phyloP scores from a whole-genome alignment of 139 green algal species.

The Pseudopediastrum boryanum region DNA sequence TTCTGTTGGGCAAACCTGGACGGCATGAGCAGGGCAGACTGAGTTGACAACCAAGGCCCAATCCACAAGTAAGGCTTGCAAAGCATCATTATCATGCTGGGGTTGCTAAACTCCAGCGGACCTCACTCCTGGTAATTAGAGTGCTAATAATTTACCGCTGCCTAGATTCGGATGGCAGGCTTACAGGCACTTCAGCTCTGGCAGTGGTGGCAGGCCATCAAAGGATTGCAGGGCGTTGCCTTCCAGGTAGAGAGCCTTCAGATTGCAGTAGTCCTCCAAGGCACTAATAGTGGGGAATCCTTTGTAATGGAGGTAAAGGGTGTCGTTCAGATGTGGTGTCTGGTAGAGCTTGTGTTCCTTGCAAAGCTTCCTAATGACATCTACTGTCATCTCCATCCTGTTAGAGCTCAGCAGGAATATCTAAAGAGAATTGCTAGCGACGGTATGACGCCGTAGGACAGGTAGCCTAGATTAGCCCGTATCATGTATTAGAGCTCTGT shows the following conservation, averaged over 20 bases:
- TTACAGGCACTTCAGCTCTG: conserved; percentile 84
- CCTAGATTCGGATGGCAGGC: no score
- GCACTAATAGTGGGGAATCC: conserved; percentile 75
- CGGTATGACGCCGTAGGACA: no score
- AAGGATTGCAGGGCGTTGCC: conserved; percentile 83
- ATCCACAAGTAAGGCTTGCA: no score
- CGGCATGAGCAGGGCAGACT: not conserved
- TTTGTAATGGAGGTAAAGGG: conserved; percentile 85
- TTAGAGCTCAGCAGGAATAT: no score
- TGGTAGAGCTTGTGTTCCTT: conserved; percentile 78
- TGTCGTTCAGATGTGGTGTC: conserved; percentile 87
- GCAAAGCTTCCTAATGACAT: conserved; percentile 66
- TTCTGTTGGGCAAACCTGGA: conserved; percentile 90
- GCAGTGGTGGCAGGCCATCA: conserved; percentile 73
- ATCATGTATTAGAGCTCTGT: no score
- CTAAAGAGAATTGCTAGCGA: no score
- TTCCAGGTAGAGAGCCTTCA: conserved; percentile 90
- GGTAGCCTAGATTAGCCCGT: no score
- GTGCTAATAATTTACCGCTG: no score
- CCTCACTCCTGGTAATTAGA: no score
- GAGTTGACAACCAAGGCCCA: no score
- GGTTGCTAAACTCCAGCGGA: no score
- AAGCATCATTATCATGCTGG: no score
- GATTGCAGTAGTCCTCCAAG: conserved; percentile 78
- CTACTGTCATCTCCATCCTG: conserved; percentile 63